Percentiles rank a stretch among this genome's conserved stretches.
Evolutionary conservation across 306 rosid genomes (phyloP).

Genomic region (Medicago lupulina): DNA sequence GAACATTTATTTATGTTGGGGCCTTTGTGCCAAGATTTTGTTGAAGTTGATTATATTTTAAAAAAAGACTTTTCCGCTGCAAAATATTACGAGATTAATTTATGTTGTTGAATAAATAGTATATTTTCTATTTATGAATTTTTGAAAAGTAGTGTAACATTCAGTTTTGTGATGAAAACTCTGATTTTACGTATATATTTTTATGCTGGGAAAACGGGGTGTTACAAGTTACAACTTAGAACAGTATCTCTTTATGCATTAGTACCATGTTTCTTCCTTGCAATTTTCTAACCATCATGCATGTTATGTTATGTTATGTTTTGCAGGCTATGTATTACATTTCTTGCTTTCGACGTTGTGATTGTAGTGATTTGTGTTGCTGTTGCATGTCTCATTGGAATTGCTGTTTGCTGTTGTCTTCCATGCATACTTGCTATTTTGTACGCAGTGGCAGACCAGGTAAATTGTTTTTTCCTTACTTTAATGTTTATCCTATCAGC

Average conservation of each 20-base stretch:
- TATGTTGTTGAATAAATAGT: too few species aligned
- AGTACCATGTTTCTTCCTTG: conserved; percentile 9
- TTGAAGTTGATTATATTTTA: too few species aligned
- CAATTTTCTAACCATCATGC: conserved; percentile 21
- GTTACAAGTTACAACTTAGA: conserved; percentile 38
- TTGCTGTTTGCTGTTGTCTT: conserved; percentile 93
- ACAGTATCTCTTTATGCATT: conserved; percentile 1
- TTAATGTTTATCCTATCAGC: not conserved
- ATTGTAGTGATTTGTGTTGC: conserved; percentile 72
- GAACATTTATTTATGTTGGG: too few species aligned
- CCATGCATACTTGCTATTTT: conserved; percentile 90
- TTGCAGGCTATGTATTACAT: conserved; percentile 87
- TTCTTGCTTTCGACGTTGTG: conserved; percentile 78
- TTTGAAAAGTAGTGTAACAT: too few species aligned
- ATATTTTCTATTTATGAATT: too few species aligned
- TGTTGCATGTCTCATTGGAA: conserved; percentile 81
- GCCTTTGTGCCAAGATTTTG: too few species aligned
- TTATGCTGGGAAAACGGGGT: too few species aligned
- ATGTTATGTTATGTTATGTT: conserved; percentile 37
- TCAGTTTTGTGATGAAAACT: too few species aligned
- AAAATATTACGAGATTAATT: too few species aligned
- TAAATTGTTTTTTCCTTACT: conserved; percentile 35
- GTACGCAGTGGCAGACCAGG: conserved; percentile 74
- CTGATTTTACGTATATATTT: too few species aligned
- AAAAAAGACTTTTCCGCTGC: too few species aligned